Evolutionary conservation across 129 eudicot species (phyloP), one percentile per base, ranked within the genome.

Genomic region (Heracleum sosnowskyi): DNA sequence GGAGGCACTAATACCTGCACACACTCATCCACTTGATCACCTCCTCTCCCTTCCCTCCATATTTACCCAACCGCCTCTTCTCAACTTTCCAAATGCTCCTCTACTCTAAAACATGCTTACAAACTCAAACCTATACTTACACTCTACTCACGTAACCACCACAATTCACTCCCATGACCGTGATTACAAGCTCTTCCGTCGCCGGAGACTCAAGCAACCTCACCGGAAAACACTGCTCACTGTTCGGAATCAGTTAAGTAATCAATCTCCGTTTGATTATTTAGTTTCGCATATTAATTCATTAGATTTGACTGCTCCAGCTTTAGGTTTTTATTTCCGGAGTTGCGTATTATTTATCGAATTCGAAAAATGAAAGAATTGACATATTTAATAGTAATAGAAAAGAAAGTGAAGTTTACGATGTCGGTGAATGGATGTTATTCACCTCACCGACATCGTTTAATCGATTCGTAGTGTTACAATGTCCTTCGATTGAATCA

Each of bases 391-490:
- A 16, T 18, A 62, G 47, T 44, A 44, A 12, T n/a, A n/a, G n/a
- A 44, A 44, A 11, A 0, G 12, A 34, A 42, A 83, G 75, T 8
- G 28, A n/a, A 49, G 49, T 51, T 42, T 29, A 73, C 34, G 80
- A 86, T n/a, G 46, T 82, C 24, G 91, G 91, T 4, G 90, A 90
- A 42, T 91, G 97, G 98, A 81, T 79, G 12, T 77, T 95, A 11
- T 86, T 84, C 60, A 79, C 97, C 55, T 82, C 87, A 36, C 98
- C 97, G 34, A 88, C 98, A 77, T 97, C 97, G 47, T 95, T 95
- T 70, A 90, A 95, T 74, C 96, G 98, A 9, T 91, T 95, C 28
- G 87, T 91, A 12, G 74, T 85, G 68, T 33, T 86, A 9, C 91
- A 97, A 0, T 91, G 94, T 34, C 90, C 91, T 4, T 94, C 97